Conservation (phyloP, 495 filamentous ascomycete genomes). For the Bombardia bombarda region DNA sequence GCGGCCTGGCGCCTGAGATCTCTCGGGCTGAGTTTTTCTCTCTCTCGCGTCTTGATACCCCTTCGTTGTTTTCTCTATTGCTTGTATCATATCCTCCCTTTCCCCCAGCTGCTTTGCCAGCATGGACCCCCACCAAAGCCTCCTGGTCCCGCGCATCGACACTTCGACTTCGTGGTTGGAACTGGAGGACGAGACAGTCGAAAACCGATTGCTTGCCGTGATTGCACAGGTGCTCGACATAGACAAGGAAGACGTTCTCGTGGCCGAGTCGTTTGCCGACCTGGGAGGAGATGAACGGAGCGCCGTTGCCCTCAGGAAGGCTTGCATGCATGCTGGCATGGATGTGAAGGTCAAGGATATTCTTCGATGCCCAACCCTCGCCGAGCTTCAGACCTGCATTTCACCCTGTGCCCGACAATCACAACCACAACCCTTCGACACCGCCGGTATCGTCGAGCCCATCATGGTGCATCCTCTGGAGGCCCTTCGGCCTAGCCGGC, state of each 20-base stretch:
- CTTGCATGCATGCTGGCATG: conserved; percentile 28
- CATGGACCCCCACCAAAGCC: conserved; percentile 12
- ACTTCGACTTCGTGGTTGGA: conserved; percentile 20
- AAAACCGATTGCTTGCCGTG: conserved; percentile 21
- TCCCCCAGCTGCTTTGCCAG: conserved; percentile 3
- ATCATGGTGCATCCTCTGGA: conserved; percentile 13
- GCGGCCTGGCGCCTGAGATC: conserved; percentile 16
- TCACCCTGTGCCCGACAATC: conserved; percentile 16
- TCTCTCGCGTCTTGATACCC: conserved; percentile 19
- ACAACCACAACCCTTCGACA: conserved; percentile 8
- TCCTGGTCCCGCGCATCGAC: conserved; percentile 14
- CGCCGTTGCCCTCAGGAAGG: conserved; percentile 24
- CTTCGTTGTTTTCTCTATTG: conserved; percentile 4
- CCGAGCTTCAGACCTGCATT: conserved; percentile 29
- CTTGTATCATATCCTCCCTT: conserved; percentile 1
- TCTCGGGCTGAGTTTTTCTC: conserved; percentile 5
- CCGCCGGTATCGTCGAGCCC: conserved; percentile 9
- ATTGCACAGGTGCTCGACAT: conserved; percentile 27
- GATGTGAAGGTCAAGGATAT: conserved; percentile 31
- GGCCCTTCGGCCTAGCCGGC: conserved; percentile 11
- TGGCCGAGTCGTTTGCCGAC: conserved; percentile 31
- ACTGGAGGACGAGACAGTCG: conserved; percentile 21
- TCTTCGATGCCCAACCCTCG: conserved; percentile 31
- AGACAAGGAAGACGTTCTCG: conserved; percentile 10
- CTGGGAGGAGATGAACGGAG: conserved; percentile 30